These are phyloP conservation scores for Mimosa bimucronata DNA, from an alignment of 306 rosid species.

Conservation along the genomic window DNA sequence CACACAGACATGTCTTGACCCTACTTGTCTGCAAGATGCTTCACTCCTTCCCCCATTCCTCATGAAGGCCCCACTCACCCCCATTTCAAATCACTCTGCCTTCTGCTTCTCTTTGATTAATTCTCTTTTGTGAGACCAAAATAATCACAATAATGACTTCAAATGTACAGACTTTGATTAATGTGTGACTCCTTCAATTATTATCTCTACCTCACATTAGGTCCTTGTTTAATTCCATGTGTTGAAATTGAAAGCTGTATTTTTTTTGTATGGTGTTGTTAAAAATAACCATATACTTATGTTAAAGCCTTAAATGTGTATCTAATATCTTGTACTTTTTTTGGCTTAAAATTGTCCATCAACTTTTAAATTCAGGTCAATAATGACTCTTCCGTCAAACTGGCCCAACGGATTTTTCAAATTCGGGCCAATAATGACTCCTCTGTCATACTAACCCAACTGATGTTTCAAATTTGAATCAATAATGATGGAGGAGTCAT, in stretches of 20 bases:
- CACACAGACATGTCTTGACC: conserved; percentile 48
- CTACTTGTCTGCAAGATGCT: conserved; percentile 59
- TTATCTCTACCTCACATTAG: background rate
- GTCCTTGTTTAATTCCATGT: background rate
- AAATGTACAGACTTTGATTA: background rate
- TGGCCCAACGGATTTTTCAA: too few relatives aligned
- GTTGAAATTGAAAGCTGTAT: background rate
- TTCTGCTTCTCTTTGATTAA: conserved; percentile 16
- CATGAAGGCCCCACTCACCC: conserved; percentile 51
- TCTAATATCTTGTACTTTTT: too few relatives aligned
- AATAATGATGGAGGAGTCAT: too few relatives aligned
- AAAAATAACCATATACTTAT: too few relatives aligned
- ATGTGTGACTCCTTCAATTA: background rate
- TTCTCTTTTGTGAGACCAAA: conserved; percentile 26
- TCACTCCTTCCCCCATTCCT: conserved; percentile 47
- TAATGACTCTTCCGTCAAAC: too few relatives aligned
- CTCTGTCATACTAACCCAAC: too few relatives aligned
- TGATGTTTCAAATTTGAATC: too few relatives aligned
- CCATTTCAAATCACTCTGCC: conserved; percentile 47
- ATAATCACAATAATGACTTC: conserved; percentile 27
- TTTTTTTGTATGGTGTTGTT: too few relatives aligned
- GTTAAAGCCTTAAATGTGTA: too few relatives aligned
- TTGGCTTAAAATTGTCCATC: too few relatives aligned
- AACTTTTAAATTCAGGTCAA: too few relatives aligned
- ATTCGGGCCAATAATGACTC: too few relatives aligned